Base-by-base conservation (phyloP, 768 basidiomycete genomes). In the Aureoboletus auriporus region DNA sequence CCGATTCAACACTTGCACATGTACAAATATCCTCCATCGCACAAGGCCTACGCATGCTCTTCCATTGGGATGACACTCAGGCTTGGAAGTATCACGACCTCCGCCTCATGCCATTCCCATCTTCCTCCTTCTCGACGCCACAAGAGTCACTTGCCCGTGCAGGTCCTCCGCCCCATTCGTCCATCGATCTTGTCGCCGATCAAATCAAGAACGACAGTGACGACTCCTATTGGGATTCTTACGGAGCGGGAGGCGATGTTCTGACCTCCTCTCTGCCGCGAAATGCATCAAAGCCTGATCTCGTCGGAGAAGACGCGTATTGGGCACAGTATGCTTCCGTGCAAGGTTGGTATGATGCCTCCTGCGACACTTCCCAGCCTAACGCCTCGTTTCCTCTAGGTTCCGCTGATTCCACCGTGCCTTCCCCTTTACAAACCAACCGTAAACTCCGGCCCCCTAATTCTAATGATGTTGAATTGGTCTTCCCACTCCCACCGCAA, bases 11-110 rank as follows among this genome's bases (percentile, higher is more conserved):
- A 26, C 75, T 73, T 59, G 83, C 85, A 14, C 82, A 86, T 65
- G 79, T 70, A 47, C 67, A 72, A 57, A 68, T 82, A 69, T 70
- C 72, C 49, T 54, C 68, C 8, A 45, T 49, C 16, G 46, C 51
- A 26, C 55, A 66, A 35, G 72, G 66, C 2, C 67, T 86, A 52
- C 76, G 85, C 52, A 71, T 89, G 41, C 69, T 88, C 54, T 87
- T 90, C 62, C 79, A 77, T 31, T 87, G 83, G 83, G 78, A 86
- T 60, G 68, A 66, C 16, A 37, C 39, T 6, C 67, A 70, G 9
- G 66, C 65, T 20, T 90, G 88, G 88, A 80, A 72, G 59, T 90
- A 86, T 59, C 84, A 86, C 66, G 83, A 88, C 63, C 66, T 76
- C 31, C 71, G 76, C 33, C 61, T 77, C 58, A 86, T 89, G 83